Conservation (phyloP, 2,329 filamentous ascomycete species). For the Talaromyces sp. region DNA sequence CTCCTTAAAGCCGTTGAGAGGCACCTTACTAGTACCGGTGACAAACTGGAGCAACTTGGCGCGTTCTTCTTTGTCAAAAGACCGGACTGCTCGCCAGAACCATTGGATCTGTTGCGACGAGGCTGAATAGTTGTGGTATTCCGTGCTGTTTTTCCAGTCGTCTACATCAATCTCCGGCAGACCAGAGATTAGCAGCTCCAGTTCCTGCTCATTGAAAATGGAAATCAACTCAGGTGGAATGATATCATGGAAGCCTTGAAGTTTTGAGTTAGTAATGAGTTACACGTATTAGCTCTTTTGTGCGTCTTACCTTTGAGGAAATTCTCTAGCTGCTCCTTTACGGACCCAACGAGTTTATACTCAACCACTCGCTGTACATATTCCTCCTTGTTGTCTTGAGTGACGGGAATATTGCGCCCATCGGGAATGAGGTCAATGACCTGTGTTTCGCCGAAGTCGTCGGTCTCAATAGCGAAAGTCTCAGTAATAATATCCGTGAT, state of each 20-base stretch:
- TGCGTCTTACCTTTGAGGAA: constrained; percentile 67
- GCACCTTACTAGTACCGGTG: constrained; percentile 96
- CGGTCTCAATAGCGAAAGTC: constrained; percentile 89
- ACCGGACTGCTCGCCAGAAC: constrained; percentile 98
- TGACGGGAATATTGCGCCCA: constrained; percentile 87
- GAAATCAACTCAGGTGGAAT: constrained; percentile 89
- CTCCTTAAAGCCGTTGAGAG: constrained; percentile 97
- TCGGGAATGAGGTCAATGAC: constrained; percentile 81
- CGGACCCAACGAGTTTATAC: constrained; percentile 84
- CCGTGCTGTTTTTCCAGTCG: constrained; percentile 98
- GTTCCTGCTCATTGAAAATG: constrained; percentile 97
- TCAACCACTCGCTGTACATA: constrained; percentile 94
- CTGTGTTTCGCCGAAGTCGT: constrained; percentile 85
- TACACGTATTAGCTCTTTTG: not conserved
- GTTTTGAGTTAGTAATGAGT: not conserved
- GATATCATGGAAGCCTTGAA: constrained; percentile 87
- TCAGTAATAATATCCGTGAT: constrained; percentile 97
- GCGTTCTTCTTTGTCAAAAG: constrained; percentile 97
- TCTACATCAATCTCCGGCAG: constrained; percentile 96
- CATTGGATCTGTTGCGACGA: constrained; percentile 96
- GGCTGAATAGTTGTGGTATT: constrained; percentile 95
- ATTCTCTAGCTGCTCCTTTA: constrained; percentile 87
- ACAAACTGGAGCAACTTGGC: constrained; percentile 97
- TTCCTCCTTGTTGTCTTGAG: constrained; percentile 97
- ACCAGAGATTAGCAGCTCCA: constrained; percentile 93